Evolutionary conservation across 768 basidiomycete species (phyloP).

Genomic region (Kwoniella botswanensis): DNA sequence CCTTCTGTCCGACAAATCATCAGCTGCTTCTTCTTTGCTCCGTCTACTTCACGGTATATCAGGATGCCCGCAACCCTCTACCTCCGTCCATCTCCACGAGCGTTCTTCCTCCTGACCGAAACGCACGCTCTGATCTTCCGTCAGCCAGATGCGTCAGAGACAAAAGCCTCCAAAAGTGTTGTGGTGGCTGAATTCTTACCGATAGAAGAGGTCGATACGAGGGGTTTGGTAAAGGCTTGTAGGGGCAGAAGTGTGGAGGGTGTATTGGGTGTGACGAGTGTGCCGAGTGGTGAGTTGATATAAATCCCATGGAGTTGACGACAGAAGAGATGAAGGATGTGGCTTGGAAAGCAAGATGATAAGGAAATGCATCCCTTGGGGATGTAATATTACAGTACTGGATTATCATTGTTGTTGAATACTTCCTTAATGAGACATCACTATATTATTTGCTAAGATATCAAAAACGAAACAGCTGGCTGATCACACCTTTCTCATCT

Average conservation of each 20-base stretch:
- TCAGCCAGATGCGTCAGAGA: slow-evolving; percentile 45
- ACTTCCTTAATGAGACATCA: no score
- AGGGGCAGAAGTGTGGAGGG: slow-evolving; percentile 78
- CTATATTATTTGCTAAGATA: no score
- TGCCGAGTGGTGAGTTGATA: slow-evolving; percentile 55
- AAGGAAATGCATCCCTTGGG: no score
- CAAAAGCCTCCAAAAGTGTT: slow-evolving; percentile 43
- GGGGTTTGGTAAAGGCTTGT: slow-evolving; percentile 70
- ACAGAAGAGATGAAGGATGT: not conserved
- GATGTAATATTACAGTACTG: no score
- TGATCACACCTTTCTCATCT: not conserved
- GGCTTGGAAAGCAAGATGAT: no score
- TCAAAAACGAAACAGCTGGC: not conserved
- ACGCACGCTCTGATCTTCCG: slow-evolving; percentile 54
- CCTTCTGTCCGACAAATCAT: not conserved
- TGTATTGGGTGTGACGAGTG: slow-evolving; percentile 65
- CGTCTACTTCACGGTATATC: no score
- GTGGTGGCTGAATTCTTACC: slow-evolving; percentile 86
- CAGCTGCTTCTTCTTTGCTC: no score
- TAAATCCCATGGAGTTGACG: not conserved
- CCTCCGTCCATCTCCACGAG: slow-evolving; percentile 49
- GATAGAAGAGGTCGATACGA: slow-evolving; percentile 72
- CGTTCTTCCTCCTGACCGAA: slow-evolving; percentile 49
- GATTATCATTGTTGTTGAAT: no score
- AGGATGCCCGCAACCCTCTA: slow-evolving; percentile 52